Percentiles rank a stretch among this genome's conserved stretches.
Conservation (phyloP, 257 asterid genomes). For the Lantana camara region DNA sequence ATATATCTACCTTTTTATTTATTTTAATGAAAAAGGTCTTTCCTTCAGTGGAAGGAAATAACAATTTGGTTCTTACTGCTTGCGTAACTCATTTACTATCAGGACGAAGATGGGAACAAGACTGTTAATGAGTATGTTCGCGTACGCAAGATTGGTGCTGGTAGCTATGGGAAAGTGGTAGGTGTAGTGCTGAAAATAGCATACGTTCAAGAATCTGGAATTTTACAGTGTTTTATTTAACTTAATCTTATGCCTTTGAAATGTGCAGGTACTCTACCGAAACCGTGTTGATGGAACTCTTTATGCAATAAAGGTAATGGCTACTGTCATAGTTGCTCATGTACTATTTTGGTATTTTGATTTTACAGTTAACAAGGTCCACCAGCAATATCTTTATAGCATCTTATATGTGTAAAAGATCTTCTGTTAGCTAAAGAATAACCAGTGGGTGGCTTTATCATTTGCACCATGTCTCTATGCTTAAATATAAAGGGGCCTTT, state of each 20-base stretch:
- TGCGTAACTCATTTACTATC: neutral
- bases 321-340: slow-evolving; percentile 21
- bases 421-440: slow-evolving; percentile 1
- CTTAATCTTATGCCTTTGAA: slow-evolving; percentile 27
- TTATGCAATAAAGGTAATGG: slow-evolving; percentile 88
- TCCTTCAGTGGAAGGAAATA: neutral
- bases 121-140: slow-evolving; percentile 84
- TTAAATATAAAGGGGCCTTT: slow-evolving; percentile 10
- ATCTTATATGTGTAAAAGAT: neutral
- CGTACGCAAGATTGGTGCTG: slow-evolving; percentile 86
- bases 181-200: slow-evolving; percentile 33
- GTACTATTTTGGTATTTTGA: slow-evolving; percentile 2
- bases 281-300: slow-evolving; percentile 67
- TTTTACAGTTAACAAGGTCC: too few relatives aligned
- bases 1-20: slow-evolving; percentile 12
- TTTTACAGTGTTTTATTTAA: slow-evolving; percentile 15
- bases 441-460: slow-evolving; percentile 1
- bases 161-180: slow-evolving; percentile 99
- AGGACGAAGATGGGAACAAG: slow-evolving; percentile 90
- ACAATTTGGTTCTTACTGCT: slow-evolving; percentile 7
- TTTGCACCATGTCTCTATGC: neutral
- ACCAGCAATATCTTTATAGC: slow-evolving; percentile 9
- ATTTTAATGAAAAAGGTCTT: slow-evolving; percentile 5
- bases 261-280: slow-evolving; percentile 83
- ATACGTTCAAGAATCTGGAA: neutral